Evolutionary conservation across 108 stramenopile species (phyloP), one percentile per base, ranked within the genome.

Genomic region (Cyclostephanos tholiformis): DNA sequence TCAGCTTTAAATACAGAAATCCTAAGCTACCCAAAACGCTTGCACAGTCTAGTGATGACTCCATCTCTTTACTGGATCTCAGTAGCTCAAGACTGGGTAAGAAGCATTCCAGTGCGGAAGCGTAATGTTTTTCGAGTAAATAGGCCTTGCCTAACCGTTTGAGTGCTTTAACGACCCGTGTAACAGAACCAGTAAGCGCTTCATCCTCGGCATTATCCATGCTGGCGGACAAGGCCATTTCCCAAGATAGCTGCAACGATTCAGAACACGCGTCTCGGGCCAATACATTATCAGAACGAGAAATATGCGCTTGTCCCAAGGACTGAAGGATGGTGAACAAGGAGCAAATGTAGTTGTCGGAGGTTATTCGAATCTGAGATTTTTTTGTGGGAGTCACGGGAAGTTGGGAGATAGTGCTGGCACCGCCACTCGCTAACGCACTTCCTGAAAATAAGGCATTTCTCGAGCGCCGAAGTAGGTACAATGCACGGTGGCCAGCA

Each of bases 11-110:
- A 46, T 79, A 59, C 23, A 79, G 53, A 44, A 72, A 79, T 22
- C 77, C 77, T 19, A 79, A 62, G 66, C 77, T 79, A 38, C 77
- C 77, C 59, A 79, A 32, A 3, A 72, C 77, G 32, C 69, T 70
- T 30, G 77, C 77, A 25, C 69, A 43, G 48, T 78, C 70, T 8
- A 71, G 26, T 49, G 69, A 39, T 39, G 69, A 71, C 65, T 77
- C 76, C 57, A 67, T 67, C 19, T 71, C 66, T 23, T 67, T 72
- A 22, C 60, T 79, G 9, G 77, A 72, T 53, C 77, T 48, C 49
- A 79, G 23, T 44, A 79, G 20, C 57, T 79, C 63, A 39, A 79
- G 71, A 17, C 70, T 55, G 5, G 77, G 77, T 43, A 79, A 64
- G 51, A 79, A 79, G 67, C 77, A 79, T 2, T 79, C 49, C 41